A percentile compares a stretch with the other conserved stretches of the same genome.
Conservation (phyloP, 2,329 filamentous ascomycete genomes). For the Remersonia thermophila region DNA sequence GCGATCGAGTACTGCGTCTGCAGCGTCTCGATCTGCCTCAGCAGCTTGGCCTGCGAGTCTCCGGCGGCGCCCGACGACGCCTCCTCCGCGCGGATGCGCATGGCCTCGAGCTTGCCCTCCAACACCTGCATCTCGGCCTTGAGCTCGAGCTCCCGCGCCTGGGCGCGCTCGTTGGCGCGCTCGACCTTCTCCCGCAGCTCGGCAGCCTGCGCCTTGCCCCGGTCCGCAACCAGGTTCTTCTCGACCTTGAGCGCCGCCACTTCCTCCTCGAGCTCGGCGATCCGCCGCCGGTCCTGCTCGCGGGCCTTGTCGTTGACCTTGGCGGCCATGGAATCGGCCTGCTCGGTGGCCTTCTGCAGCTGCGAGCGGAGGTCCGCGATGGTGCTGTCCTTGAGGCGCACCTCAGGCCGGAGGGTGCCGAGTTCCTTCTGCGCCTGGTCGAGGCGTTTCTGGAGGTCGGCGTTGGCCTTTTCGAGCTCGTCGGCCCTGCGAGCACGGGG, state of each 20-base stretch:
- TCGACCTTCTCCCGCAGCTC: slow-evolving; percentile 63
- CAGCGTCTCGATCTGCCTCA: slow-evolving; percentile 87
- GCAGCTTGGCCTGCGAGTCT: slow-evolving; percentile 75
- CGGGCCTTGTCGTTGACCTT: slow-evolving; percentile 56
- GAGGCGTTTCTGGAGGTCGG: slow-evolving; percentile 41
- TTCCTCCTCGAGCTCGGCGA: slow-evolving; percentile 42
- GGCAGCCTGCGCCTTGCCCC: slow-evolving; percentile 52
- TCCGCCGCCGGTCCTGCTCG: slow-evolving; percentile 46
- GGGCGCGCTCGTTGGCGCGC: slow-evolving; percentile 57
- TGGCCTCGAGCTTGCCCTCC: slow-evolving; percentile 80
- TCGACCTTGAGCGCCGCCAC: slow-evolving; percentile 61
- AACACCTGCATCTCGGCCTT: slow-evolving; percentile 64
- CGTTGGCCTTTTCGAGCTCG: slow-evolving; percentile 43
- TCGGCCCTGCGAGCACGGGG: slow-evolving; percentile 37
- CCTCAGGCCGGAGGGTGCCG: slow-evolving; percentile 43
- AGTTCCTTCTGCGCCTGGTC: slow-evolving; percentile 45
- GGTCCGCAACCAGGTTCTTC: slow-evolving; percentile 59
- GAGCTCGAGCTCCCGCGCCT: slow-evolving; percentile 60
- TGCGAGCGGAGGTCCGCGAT: slow-evolving; percentile 60
- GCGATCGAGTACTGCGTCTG: slow-evolving; percentile 92
- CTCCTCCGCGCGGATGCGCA: slow-evolving; percentile 79
- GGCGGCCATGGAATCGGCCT: slow-evolving; percentile 53
- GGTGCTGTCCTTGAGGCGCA: slow-evolving; percentile 48
- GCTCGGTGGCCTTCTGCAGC: slow-evolving; percentile 52
- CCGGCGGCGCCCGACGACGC: slow-evolving; percentile 70